phyloP scores from a whole-genome alignment of 2,329 filamentous ascomycete species.

The Monilinia laxa region DNA sequence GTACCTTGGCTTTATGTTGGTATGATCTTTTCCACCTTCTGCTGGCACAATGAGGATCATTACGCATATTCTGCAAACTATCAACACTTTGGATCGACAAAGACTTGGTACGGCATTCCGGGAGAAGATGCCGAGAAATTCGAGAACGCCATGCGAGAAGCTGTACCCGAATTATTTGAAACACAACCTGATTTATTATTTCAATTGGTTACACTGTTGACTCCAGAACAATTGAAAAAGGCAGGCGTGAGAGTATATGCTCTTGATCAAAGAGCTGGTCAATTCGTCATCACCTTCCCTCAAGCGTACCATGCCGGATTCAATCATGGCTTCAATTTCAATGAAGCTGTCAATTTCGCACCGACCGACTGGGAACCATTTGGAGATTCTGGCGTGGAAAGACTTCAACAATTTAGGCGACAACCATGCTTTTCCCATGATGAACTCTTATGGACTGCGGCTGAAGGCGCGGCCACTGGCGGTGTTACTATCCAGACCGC shows the following conservation, averaged over 20 bases:
- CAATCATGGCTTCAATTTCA: slow-evolving; percentile 98
- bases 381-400: slow-evolving; percentile 80
- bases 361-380: slow-evolving; percentile 93
- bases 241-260: slow-evolving; percentile 92
- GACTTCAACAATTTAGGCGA: slow-evolving; percentile 81
- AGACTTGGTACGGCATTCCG: slow-evolving; percentile 98
- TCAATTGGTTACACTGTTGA: slow-evolving; percentile 93
- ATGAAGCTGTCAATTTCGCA: slow-evolving; percentile 97
- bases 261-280: slow-evolving; percentile 91
- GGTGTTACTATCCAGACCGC: slow-evolving; percentile 77
- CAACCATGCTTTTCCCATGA: slow-evolving; percentile 98
- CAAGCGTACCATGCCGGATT: slow-evolving; percentile 97
- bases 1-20: slow-evolving; percentile 99
- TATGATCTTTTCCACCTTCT: slow-evolving; percentile 99
- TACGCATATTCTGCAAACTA: slow-evolving; percentile 98
- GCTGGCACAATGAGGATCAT: slow-evolving; percentile 99
- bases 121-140: slow-evolving; percentile 93
- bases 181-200: slow-evolving; percentile 95
- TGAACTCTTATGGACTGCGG: slow-evolving; percentile 87
- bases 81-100: slow-evolving; percentile 95
- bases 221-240: slow-evolving; percentile 88
- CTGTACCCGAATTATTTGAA: slow-evolving; percentile 94
- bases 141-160: slow-evolving; percentile 90
- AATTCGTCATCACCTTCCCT: slow-evolving; percentile 95
- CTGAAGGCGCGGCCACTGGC: slow-evolving; percentile 68